Base-by-base conservation (phyloP, 139 green algal species). In the Asterochloris erici region DNA sequence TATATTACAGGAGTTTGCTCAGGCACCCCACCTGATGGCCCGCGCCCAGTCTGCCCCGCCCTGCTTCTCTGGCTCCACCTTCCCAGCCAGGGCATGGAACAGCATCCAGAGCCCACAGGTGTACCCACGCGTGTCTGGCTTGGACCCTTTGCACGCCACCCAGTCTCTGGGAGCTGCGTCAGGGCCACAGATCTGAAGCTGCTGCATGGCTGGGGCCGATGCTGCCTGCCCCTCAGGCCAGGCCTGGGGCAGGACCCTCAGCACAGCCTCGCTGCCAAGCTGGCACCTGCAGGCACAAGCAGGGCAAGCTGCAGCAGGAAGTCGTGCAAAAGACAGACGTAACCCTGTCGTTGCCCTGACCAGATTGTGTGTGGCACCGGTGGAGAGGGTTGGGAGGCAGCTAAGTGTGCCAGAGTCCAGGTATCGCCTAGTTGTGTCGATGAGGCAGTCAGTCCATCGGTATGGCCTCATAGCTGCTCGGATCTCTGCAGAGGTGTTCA, bases 61-160 rank as follows among this genome's bases (percentile, higher is more conserved):
- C 11, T 24, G 71, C 26, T 78, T 66, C 11, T 74, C 82, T 15
- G 78, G 81, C n/a, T 87, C 81, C 15, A 87, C 66, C 15, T 84
- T 78, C 12, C 76, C 83, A 21, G 91, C 87, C 61, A 92, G 79
- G 11, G 88, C 87, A 84, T 97, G 93, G 4, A 97, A 79, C 79
- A 96, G 79, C 78, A 90, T 68, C 93, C 93, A 97, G 71, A 97
- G 78, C 10, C 85, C 93, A 71, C 93, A 97, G 0, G 91, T 95
- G 87, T 92, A 96, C 54, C 93, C 93, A 0, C 93, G 81, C 12
- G 26, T 87, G 16, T 86, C 81, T 11, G 84, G 74, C 61, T 63
- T 81, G 26, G 83, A 89, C 69, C 91, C 91, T 0, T 66, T 79
- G 86, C 92, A 96, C 21, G 75, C 75, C 16, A 68, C 62, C 87